Base-by-base conservation (phyloP, 78 protist genomes). In the Polysphondylium violaceum region DNA sequence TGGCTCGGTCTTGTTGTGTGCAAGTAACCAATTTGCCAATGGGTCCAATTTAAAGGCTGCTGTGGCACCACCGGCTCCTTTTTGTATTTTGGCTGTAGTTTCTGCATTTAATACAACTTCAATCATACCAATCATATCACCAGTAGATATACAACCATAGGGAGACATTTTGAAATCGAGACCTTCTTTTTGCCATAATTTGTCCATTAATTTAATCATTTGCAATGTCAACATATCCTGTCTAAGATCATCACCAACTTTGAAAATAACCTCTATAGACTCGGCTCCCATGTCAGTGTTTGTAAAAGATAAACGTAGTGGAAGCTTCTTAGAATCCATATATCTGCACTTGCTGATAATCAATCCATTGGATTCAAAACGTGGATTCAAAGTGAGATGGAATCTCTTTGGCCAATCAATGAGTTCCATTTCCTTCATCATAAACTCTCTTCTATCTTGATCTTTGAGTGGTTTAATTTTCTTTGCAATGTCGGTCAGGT, bases 201-300 rank as follows among this genome's bases (percentile, higher is more conserved):
- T 81, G 60, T 91, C 95, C 95, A 91, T 91, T 29, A 58, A 7
- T 12, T 94, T 6, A 43, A 96, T 75, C 94, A 96, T 56, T 51
- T 97, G 98, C 0, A 97, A 87, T 17, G 98, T 96, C 19, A 97
- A 74, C 68, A 93, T 60, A 88, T 97, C 99, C 47, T 97, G 99
- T 6, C 99, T 67, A 36, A 97, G 40, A 69, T 97, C 99, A 77
- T 97, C 99, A 21, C 98, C 99, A 41, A 77, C 86, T 61, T 97
- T 97, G 73, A 97, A 96, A 2, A 97, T 91, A 11, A 97, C 78
- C 23, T 94, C 79, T n/a, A 72, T 60, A 0, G 90, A 14, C 1
- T 64, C 86, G 8, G 88, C 94, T 16, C 51, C 55, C 61, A 59
- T 86, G 21, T 93, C 96, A 5, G 88, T 93, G 36, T 95, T 93